Percentiles rank a stretch among this genome's conserved stretches.
These are phyloP conservation scores for Lactarius trivialis DNA, from an alignment of 768 basidiomycete species.

Conservation along the genomic window DNA sequence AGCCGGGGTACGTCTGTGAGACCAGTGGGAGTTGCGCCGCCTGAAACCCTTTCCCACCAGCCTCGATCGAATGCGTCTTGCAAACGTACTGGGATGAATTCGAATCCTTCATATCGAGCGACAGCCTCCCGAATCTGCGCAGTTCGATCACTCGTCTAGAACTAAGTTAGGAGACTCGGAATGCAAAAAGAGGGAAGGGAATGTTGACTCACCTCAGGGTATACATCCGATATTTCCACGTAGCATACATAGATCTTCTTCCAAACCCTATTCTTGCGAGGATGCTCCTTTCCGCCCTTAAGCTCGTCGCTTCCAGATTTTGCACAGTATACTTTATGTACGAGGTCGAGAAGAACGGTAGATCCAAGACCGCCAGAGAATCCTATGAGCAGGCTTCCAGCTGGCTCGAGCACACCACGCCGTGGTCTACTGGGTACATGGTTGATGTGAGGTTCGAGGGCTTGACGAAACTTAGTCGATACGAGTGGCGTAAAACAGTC, in stretches of 20 bases:
- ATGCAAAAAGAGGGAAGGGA: background rate
- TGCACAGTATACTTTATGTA: constrained; percentile 52
- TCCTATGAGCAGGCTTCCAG: constrained; percentile 61
- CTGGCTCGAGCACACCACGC: constrained; percentile 54
- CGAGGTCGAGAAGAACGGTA: constrained; percentile 61
- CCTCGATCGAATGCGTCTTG: constrained; percentile 66
- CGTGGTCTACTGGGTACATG: constrained; percentile 47
- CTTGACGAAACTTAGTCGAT: constrained; percentile 54
- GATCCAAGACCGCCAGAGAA: constrained; percentile 80
- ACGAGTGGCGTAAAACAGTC: constrained; percentile 63
- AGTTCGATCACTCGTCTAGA: constrained; percentile 49
- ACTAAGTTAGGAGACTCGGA: background rate
- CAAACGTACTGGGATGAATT: constrained; percentile 56
- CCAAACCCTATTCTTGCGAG: constrained; percentile 58
- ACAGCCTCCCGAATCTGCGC: constrained; percentile 45
- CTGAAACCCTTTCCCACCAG: constrained; percentile 57
- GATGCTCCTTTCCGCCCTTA: constrained; percentile 60
- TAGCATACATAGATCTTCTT: constrained; percentile 56
- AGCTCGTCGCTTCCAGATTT: constrained; percentile 25
- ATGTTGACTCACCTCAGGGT: constrained; percentile 46
- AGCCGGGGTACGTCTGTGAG: constrained; percentile 29
- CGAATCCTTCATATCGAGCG: constrained; percentile 42
- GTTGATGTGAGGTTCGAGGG: constrained; percentile 61
- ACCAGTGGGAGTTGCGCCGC: constrained; percentile 23
- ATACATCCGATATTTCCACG: constrained; percentile 59